Percentiles rank a stretch among this genome's conserved stretches.
Conservation (phyloP, 2,329 filamentous ascomycete species). For the Botrytis medusae region DNA sequence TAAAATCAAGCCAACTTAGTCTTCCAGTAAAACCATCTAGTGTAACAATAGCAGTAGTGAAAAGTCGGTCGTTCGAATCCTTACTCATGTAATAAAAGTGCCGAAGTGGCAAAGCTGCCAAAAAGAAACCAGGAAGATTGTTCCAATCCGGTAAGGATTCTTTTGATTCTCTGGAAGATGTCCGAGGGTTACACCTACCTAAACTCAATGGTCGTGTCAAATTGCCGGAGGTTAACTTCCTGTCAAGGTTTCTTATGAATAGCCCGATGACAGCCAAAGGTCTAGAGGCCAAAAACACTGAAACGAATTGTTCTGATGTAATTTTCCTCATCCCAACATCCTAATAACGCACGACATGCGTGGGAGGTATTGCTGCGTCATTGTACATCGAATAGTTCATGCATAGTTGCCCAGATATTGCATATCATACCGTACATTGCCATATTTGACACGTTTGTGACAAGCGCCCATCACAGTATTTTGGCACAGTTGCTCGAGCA, state of each 20-base stretch:
- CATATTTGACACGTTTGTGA: neutral
- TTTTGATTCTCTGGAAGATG: neutral
- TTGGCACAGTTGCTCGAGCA: neutral
- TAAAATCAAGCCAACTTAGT: neutral
- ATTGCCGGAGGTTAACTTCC: neutral
- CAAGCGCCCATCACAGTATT: neutral
- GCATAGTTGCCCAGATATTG: neutral
- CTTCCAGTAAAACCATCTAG: neutral
- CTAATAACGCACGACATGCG: too few relatives aligned
- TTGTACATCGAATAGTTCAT: neutral
- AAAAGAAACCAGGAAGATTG: neutral
- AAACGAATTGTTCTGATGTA: neutral
- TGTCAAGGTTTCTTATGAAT: neutral
- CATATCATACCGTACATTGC: neutral
- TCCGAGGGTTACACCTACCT: neutral
- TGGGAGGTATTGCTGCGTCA: neutral
- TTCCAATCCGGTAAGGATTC: neutral
- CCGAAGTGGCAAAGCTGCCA: slow-evolving; percentile 2
- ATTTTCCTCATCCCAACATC: neutral
- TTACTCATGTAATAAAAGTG: neutral
- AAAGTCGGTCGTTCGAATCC: neutral
- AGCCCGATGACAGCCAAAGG: neutral
- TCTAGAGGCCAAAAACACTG: neutral
- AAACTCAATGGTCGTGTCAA: neutral
- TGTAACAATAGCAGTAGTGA: neutral